Conservation (phyloP, 352 stramenopile species). For the Globisporangium paroecandrum region DNA sequence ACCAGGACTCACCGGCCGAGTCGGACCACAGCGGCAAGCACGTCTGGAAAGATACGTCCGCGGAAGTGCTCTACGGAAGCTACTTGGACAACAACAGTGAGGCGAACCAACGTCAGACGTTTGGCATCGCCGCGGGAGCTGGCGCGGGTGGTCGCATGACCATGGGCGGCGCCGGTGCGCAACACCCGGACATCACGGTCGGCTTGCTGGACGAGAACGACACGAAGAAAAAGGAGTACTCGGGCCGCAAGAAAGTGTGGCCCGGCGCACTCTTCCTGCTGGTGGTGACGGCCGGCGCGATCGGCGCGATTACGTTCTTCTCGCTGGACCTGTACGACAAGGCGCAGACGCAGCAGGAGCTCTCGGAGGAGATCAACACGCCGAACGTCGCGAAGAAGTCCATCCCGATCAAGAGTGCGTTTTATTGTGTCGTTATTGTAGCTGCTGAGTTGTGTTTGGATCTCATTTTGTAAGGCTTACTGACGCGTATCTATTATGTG, state of each 20-base stretch:
- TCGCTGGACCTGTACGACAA: slow-evolving; percentile 51
- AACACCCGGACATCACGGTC: slow-evolving; percentile 73
- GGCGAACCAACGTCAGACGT: slow-evolving; percentile 23
- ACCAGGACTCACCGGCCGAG: slow-evolving; percentile 23
- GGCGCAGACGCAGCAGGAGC: slow-evolving; percentile 59
- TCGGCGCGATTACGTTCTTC: slow-evolving; percentile 65
- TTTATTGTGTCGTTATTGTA: not conserved
- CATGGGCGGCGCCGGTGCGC: slow-evolving; percentile 1
- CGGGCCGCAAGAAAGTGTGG: slow-evolving; percentile 76
- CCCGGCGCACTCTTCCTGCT: slow-evolving; percentile 72
- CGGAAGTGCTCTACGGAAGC: slow-evolving; percentile 69
- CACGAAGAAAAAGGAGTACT: slow-evolving; percentile 42
- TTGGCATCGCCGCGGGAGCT: not conserved
- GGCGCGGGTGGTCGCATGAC: slow-evolving; percentile 16
- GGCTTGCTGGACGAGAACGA: slow-evolving; percentile 55
- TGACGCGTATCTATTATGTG: not conserved
- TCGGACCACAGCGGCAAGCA: slow-evolving; percentile 27
- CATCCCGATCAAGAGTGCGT: slow-evolving; percentile 45
- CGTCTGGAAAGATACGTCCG: slow-evolving; percentile 72
- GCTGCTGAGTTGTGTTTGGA: not conserved
- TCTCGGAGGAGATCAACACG: slow-evolving; percentile 48
- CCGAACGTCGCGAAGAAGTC: slow-evolving; percentile 28
- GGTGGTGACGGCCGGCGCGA: slow-evolving; percentile 39
- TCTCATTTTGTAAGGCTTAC: not conserved
- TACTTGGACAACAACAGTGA: slow-evolving; percentile 50